Conservation (phyloP, 2,329 filamentous ascomycete species). For the Bertia moriformis region DNA sequence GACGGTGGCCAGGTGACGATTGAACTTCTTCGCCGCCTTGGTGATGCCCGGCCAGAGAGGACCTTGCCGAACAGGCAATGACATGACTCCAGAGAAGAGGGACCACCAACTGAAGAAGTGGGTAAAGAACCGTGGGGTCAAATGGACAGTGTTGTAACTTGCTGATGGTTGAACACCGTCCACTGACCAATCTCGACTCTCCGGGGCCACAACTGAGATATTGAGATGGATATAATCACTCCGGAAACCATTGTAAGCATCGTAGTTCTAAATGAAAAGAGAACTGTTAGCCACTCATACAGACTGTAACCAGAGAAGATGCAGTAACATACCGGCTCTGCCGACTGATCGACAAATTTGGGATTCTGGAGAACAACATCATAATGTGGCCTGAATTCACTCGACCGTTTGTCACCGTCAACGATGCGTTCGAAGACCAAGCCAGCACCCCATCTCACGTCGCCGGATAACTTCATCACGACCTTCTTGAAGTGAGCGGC, state of each 20-base stretch:
- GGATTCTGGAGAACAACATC: constrained; percentile 55
- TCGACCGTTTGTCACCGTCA: constrained; percentile 40
- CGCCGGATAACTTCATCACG: constrained; percentile 63
- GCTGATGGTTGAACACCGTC: constrained; percentile 44
- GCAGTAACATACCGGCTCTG: constrained; percentile 7
- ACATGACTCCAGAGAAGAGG: constrained; percentile 64
- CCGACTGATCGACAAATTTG: constrained; percentile 37
- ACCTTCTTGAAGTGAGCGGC: constrained; percentile 61
- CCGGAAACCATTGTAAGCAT: constrained; percentile 57
- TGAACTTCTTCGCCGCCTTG: constrained; percentile 67
- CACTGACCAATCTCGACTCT: constrained; percentile 50
- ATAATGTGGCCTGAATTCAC: constrained; percentile 60
- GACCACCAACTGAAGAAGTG: constrained; percentile 70
- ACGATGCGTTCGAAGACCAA: constrained; percentile 58
- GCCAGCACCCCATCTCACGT: constrained; percentile 57
- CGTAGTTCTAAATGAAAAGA: constrained; percentile 28
- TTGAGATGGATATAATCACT: constrained; percentile 65
- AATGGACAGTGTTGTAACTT: constrained; percentile 62
- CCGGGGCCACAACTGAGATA: constrained; percentile 53
- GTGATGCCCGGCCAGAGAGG: constrained; percentile 56
- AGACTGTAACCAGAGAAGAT: too few relatives aligned
- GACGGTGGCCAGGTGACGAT: constrained; percentile 59
- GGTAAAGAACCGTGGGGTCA: constrained; percentile 61
- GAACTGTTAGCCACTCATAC: not conserved
- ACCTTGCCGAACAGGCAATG: constrained; percentile 60